Conservation (phyloP, 331 rosid species). For the Stylosanthes scabra region DNA sequence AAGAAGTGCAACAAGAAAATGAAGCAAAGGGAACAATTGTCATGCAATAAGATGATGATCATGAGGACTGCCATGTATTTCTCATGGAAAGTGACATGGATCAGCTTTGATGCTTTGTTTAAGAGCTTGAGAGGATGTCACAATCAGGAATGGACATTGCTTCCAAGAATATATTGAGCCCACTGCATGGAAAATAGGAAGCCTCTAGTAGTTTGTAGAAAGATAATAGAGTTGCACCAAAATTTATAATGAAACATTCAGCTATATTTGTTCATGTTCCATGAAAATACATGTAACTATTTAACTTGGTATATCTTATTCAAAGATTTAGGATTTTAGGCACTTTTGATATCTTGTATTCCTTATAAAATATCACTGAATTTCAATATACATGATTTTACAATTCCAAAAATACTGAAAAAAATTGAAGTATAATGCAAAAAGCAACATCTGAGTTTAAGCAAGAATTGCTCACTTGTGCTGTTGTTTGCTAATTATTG, state of each 20-base stretch:
- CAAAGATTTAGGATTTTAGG: neutral
- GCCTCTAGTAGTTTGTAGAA: too few species aligned
- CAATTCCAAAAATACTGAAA: neutral
- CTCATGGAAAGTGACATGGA: conserved; percentile 86
- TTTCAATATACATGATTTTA: neutral
- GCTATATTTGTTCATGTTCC: neutral
- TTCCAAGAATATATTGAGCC: too few species aligned
- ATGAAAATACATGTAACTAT: neutral
- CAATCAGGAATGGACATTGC: conserved; percentile 56
- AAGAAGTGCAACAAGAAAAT: conserved; percentile 48
- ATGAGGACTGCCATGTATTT: conserved; percentile 62
- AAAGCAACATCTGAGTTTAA: too few species aligned
- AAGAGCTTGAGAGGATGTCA: conserved; percentile 64
- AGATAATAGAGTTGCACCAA: neutral
- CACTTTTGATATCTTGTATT: neutral
- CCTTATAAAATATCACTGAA: too few species aligned
- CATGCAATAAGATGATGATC: conserved; percentile 54
- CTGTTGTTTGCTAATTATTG: too few species aligned
- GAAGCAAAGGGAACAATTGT: conserved; percentile 54
- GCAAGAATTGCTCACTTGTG: too few species aligned
- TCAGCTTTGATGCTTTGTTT: conserved; percentile 75
- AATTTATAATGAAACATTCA: neutral
- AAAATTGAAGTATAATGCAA: neutral
- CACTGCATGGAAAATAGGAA: too few species aligned
- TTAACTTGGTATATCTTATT: neutral